Evolutionary conservation across 805 yeast species (phyloP).

Genomic region (Phaffomyces opuntiae): DNA sequence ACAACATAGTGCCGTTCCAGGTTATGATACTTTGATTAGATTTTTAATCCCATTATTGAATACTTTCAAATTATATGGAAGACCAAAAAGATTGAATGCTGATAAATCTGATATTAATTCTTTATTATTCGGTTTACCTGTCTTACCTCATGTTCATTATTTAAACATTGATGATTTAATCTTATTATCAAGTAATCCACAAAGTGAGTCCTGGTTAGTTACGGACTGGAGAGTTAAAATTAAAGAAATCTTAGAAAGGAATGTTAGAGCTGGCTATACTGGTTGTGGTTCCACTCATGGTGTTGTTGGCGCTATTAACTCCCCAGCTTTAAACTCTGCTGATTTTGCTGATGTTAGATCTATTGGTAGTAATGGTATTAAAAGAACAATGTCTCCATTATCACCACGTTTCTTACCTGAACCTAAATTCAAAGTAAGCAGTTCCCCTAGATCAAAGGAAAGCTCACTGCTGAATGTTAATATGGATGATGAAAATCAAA

Average conservation of each 20-base stretch:
- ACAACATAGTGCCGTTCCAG: slow-evolving; percentile 74
- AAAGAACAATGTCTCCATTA: slow-evolving; percentile 26
- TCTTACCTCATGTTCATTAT: slow-evolving; percentile 70
- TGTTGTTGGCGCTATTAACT: slow-evolving; percentile 48
- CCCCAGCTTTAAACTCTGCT: slow-evolving; percentile 36
- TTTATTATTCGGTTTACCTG: slow-evolving; percentile 74
- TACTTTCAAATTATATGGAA: slow-evolving; percentile 71
- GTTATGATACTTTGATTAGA: slow-evolving; percentile 78
- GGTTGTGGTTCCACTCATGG: slow-evolving; percentile 75
- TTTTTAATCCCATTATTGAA: slow-evolving; percentile 71
- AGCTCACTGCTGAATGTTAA: slow-evolving; percentile 13
- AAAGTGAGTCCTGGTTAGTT: slow-evolving; percentile 43
- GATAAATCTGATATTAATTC: slow-evolving; percentile 60
- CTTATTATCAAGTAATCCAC: slow-evolving; percentile 30
- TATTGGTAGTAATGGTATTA: slow-evolving; percentile 4
- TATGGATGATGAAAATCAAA: slow-evolving; percentile 7
- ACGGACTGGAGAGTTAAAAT: slow-evolving; percentile 54
- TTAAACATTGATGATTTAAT: slow-evolving; percentile 56
- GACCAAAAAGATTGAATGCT: slow-evolving; percentile 67
- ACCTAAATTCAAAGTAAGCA: slow-evolving; percentile 20
- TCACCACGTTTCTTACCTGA: slow-evolving; percentile 33
- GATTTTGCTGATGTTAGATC: slow-evolving; percentile 24
- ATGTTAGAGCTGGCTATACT: slow-evolving; percentile 53
- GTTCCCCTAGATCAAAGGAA: slow-evolving; percentile 17
- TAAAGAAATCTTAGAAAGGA: slow-evolving; percentile 47